Conservation (phyloP, 2,329 filamentous ascomycete species). For the Cladosporium velox region DNA sequence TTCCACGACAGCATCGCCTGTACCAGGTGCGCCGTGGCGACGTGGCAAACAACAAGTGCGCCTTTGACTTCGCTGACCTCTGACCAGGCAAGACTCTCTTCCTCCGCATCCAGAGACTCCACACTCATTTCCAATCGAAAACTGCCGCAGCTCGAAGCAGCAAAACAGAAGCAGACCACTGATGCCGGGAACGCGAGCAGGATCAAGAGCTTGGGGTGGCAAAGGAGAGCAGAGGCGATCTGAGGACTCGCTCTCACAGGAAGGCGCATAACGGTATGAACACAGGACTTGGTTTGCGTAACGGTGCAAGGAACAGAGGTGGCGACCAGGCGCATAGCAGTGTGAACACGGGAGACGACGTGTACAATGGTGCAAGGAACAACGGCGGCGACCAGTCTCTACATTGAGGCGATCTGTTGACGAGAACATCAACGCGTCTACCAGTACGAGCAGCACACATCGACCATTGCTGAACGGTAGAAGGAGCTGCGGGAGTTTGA, state of each 20-base stretch:
- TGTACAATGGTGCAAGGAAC: neutral
- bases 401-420: neutral
- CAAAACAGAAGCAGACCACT: neutral
- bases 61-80: neutral
- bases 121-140: neutral
- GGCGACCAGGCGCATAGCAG: neutral
- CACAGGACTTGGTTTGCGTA: neutral
- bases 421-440: neutral
- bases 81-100: neutral
- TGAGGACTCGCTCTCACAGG: neutral
- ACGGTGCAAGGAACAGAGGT: neutral
- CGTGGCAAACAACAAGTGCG: neutral
- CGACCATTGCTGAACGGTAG: neutral
- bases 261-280: neutral
- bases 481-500: neutral
- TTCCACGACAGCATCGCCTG: neutral
- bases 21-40: neutral
- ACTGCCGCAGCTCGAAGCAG: neutral
- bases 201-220: neutral
- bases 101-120: neutral
- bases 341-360: no score
- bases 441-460: neutral
- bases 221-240: neutral
- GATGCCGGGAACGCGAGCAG: neutral
- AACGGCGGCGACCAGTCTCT: neutral